Base-by-base conservation (phyloP, 768 basidiomycete genomes). In the Lanmaoa rubissima region DNA sequence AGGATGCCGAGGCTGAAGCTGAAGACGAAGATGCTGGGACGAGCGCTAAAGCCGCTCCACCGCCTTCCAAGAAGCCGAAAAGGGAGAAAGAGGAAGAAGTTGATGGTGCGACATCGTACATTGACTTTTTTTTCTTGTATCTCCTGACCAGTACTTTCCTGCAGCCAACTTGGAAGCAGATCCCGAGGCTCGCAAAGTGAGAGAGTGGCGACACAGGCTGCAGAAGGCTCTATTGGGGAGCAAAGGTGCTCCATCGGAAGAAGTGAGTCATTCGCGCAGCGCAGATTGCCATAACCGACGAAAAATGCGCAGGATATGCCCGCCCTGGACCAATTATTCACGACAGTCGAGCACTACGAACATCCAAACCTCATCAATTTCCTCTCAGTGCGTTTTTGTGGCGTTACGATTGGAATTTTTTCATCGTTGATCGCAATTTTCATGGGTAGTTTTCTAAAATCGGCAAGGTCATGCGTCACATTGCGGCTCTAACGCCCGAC, bases 131-230 rank as follows among this genome's bases (percentile, higher is more conserved):
- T 24, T 49, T 36, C 19, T 51, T 19, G 9, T 14, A 7, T 52
- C 17, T 59, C 5, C 54, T 65, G 48, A 64, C 55, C 40, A 45
- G 34, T 12, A 1, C 36, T 50, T 34, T 6, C 16, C 46, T 47
- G 24, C 48, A 78, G 78, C 76, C 54, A 76, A 77, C 50, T 60
- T 85, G 52, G 72, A 75, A 41, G 75, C 70, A 48, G 85, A 89
- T 69, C 79, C 79, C 2, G 87, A 88, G 58, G 88, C 85, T 24
- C 65, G 76, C 53, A 86, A 87, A 70, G 92, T 95, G 64, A 86
- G 90, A 67, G 89, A 91, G 55, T 96, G 94, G 94, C 80, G 95
- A 62, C 93, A 96, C 71, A 89, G 85, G 71, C 80, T 97, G 3
- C 94, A 98, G 74, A 90, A 93, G 71, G 89, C 84, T 0, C 89